A percentile compares a stretch with the other conserved stretches of the same genome.
Conservation (phyloP, 768 basidiomycete genomes). For the Xerocomus brunneocitrinus region DNA sequence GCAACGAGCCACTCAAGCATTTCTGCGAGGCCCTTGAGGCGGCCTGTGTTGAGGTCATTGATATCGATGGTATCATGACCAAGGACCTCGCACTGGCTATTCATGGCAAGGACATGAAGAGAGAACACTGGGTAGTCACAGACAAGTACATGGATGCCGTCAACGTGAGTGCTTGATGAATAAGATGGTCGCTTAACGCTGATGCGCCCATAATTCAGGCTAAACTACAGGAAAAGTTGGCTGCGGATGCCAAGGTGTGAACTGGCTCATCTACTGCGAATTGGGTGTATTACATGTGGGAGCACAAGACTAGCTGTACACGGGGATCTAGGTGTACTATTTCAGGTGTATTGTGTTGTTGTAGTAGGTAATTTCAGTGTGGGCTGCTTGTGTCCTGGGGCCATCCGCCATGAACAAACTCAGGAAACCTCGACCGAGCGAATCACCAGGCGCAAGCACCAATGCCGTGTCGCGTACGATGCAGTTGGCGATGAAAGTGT, state of each 20-base stretch:
- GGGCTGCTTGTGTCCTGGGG: not conserved
- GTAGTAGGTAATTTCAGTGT: not conserved
- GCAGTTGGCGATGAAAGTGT: slow-evolving; percentile 21
- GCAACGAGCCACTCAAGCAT: slow-evolving; percentile 62
- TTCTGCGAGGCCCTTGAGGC: slow-evolving; percentile 82
- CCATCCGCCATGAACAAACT: slow-evolving; percentile 21
- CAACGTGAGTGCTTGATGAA: slow-evolving; percentile 53
- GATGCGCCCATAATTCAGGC: slow-evolving; percentile 28
- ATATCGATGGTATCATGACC: slow-evolving; percentile 89
- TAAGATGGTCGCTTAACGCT: slow-evolving; percentile 1
- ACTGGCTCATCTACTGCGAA: not conserved
- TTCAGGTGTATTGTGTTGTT: slow-evolving; percentile 11
- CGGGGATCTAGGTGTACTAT: slow-evolving; percentile 19
- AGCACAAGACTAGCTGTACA: slow-evolving; percentile 13
- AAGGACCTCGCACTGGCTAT: slow-evolving; percentile 96
- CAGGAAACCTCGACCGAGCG: slow-evolving; percentile 15
- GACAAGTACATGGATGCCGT: slow-evolving; percentile 92
- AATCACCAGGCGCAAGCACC: not conserved
- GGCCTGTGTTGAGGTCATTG: slow-evolving; percentile 88
- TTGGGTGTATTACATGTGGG: slow-evolving; percentile 11
- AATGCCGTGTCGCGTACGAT: slow-evolving; percentile 28
- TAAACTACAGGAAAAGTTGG: slow-evolving; percentile 44
- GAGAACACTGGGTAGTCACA: slow-evolving; percentile 97
- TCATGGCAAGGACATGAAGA: slow-evolving; percentile 84
- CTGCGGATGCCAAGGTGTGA: slow-evolving; percentile 20